phyloP scores from a whole-genome alignment of 1,284 basidiomycete species.

The Boletellus dicymbophilus region DNA sequence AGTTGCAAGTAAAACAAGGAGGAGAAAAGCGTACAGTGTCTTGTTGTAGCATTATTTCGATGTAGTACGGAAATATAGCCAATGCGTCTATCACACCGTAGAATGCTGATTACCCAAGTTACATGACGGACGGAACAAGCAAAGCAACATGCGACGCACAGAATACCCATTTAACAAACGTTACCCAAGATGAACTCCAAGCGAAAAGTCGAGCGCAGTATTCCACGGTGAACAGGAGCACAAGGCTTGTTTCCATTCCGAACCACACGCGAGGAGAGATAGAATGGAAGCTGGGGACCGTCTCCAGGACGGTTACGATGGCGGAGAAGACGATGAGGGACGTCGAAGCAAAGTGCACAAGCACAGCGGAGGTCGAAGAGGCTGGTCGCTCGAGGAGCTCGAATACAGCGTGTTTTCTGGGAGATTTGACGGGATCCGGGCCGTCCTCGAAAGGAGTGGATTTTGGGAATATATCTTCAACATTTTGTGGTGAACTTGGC shows the following conservation, averaged over 20 bases:
- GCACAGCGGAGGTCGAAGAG: slow-evolving; percentile 65
- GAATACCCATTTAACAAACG: slow-evolving; percentile 63
- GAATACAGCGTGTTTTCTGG: slow-evolving; percentile 59
- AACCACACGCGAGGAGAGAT: slow-evolving; percentile 77
- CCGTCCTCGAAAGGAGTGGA: slow-evolving; percentile 37
- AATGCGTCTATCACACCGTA: slow-evolving; percentile 85
- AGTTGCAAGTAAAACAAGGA: not conserved
- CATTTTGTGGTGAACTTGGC: slow-evolving; percentile 30
- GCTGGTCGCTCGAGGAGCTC: slow-evolving; percentile 69
- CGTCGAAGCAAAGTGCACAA: slow-evolving; percentile 64
- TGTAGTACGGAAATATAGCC: slow-evolving; percentile 85
- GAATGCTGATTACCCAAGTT: slow-evolving; percentile 54
- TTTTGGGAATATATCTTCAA: slow-evolving; percentile 39
- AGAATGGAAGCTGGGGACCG: slow-evolving; percentile 79
- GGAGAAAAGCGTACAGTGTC: slow-evolving; percentile 65
- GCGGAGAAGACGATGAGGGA: slow-evolving; percentile 71
- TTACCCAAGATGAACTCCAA: slow-evolving; percentile 63
- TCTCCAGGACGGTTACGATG: slow-evolving; percentile 82
- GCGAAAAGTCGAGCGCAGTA: slow-evolving; percentile 66
- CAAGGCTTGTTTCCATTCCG: slow-evolving; percentile 76
- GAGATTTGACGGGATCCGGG: slow-evolving; percentile 45
- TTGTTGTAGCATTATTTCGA: slow-evolving; percentile 80
- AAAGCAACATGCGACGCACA: slow-evolving; percentile 49
- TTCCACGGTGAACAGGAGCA: slow-evolving; percentile 83
- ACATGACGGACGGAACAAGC: slow-evolving; percentile 6